phyloP scores from a whole-genome alignment of 306 rosid species.

The Trifolium pratense region DNA sequence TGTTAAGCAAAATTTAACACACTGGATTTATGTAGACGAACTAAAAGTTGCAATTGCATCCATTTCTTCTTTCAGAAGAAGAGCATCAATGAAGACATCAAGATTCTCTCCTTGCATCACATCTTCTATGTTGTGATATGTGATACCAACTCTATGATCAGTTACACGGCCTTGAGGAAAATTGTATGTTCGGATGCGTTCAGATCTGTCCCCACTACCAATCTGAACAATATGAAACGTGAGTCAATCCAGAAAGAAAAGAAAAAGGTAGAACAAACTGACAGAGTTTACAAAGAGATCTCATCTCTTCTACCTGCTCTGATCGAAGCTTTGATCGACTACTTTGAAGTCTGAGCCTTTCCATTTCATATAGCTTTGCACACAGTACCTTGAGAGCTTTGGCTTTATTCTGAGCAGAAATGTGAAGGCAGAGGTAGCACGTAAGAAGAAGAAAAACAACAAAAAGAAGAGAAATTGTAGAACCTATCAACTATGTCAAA shows the following conservation, averaged over 20 bases:
- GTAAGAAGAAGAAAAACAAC: constrained; percentile 10
- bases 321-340: constrained; percentile 77
- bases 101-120: constrained; percentile 83
- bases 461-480: background rate
- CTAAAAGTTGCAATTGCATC: constrained; percentile 74
- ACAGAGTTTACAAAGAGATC: background rate
- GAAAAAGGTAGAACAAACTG: constrained; percentile 11
- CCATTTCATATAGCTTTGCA: constrained; percentile 88
- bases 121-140: constrained; percentile 77
- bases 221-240: constrained; percentile 54
- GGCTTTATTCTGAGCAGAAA: constrained; percentile 74
- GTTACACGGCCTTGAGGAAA: constrained; percentile 94
- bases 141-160: constrained; percentile 87
- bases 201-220: constrained; percentile 95
- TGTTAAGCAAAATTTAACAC: constrained; percentile 15
- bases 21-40: constrained; percentile 48
- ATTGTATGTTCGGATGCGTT: constrained; percentile 90
- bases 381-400: constrained; percentile 87
- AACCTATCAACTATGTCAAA: constrained; percentile 22
- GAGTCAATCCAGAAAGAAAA: constrained; percentile 30
- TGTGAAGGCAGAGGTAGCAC: constrained; percentile 22
- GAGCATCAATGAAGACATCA: constrained; percentile 81
- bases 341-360: constrained; percentile 69
- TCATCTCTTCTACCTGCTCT: constrained; percentile 63
- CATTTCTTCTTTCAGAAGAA: constrained; percentile 86